Conservation (phyloP, 805 yeast genomes). For the Starmerella floris region DNA sequence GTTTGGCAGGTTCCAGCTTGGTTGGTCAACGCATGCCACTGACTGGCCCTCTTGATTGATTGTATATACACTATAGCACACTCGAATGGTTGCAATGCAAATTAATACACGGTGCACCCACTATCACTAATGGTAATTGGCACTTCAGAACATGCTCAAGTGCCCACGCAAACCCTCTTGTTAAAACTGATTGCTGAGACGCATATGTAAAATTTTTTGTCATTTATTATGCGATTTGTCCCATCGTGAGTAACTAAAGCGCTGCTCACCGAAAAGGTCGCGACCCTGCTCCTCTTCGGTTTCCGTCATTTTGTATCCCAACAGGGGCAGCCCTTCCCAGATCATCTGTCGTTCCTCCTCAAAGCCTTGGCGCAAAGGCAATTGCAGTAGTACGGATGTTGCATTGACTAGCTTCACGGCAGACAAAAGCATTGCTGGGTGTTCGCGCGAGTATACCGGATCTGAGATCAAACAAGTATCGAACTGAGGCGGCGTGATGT, state of each 20-base stretch:
- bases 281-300: conserved; percentile 45
- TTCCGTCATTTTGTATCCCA: conserved; percentile 26
- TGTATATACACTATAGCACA: too few species aligned
- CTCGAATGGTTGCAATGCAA: too few species aligned
- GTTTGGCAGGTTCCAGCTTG: neutral
- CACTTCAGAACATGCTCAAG: too few species aligned
- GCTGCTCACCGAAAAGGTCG: conserved; percentile 33
- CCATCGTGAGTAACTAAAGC: conserved; percentile 5
- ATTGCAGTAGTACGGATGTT: conserved; percentile 42
- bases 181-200: too few species aligned
- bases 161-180: too few species aligned
- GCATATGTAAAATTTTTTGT: neutral
- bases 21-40: conserved; percentile 7
- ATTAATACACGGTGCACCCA: too few species aligned
- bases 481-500: conserved; percentile 30
- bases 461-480: conserved; percentile 65
- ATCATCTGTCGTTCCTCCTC: conserved; percentile 49
- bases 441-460: conserved; percentile 73
- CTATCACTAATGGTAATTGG: too few species aligned
- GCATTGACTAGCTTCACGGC: conserved; percentile 42
- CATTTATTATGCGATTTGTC: neutral
- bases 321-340: conserved; percentile 39
- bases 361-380: conserved; percentile 60
- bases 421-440: conserved; percentile 58
- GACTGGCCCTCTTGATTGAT: too few species aligned